These are phyloP conservation scores for Margaritispora aquatica DNA, from an alignment of 495 filamentous ascomycete species.

Conservation along the genomic window DNA sequence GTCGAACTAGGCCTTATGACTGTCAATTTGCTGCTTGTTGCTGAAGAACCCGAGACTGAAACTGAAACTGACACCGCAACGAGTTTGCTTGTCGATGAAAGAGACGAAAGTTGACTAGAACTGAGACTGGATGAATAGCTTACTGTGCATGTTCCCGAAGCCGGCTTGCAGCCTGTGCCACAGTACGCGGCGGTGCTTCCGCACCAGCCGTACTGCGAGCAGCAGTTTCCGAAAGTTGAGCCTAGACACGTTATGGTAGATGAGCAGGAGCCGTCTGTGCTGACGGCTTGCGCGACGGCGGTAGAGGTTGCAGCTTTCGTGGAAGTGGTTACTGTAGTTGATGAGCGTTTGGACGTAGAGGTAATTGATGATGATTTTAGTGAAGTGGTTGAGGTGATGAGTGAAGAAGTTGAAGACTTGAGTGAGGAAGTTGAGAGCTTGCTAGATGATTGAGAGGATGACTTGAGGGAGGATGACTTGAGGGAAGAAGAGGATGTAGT, in stretches of 20 bases:
- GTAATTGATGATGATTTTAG: no score
- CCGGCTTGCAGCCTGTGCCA: conserved; percentile 30
- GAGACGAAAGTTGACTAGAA: background rate
- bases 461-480: no score
- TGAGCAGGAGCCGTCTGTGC: conserved; percentile 11
- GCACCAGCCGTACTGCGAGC: conserved; percentile 29
- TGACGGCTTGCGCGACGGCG: conserved; percentile 5
- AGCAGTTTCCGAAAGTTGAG: conserved; percentile 28
- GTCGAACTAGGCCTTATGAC: background rate
- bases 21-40: conserved; percentile 4
- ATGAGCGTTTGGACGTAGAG: no score
- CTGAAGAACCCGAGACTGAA: background rate
- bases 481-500: no score
- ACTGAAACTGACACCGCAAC: no score
- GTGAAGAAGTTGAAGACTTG: conserved; percentile 3
- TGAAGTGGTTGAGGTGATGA: conserved; percentile 9
- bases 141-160: conserved; percentile 18
- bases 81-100: background rate
- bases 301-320: background rate
- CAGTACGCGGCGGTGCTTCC: conserved; percentile 31
- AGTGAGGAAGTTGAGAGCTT: no score
- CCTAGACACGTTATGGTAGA: conserved; percentile 22
- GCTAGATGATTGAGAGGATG: no score
- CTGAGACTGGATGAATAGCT: conserved; percentile 4
- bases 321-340: background rate